Evolutionary conservation across 495 filamentous ascomycete genomes (phyloP), one percentile per base, ranked within the genome.

Genomic region (Darksidea phi): DNA sequence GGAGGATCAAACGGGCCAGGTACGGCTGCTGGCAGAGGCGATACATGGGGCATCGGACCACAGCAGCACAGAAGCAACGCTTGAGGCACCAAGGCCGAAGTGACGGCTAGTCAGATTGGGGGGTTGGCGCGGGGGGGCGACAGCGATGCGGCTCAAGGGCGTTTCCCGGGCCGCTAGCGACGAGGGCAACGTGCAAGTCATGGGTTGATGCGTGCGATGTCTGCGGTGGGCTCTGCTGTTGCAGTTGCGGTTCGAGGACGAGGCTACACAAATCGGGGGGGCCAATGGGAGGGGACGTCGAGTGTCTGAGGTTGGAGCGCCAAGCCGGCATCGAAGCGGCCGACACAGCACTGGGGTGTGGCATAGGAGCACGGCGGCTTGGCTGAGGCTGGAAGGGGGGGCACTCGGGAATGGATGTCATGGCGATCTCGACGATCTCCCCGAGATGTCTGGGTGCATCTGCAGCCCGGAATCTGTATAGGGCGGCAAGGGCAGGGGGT

Each of bases 161-260:
- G 41, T 45, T 48, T 38, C 50, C 42, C 28, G 48, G 47, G 8
- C 1, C 34, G 48, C 43, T 64, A 26, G 26, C 54, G 51, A 48
- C 38, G 32, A 20, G 5, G 25, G 24, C 34, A 43, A 46, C 12
- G 8, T 3, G 1, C 7, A 11, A 18, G 41, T 4, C 21, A 25
- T 17, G 2, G 2, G 57, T 50, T 66, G 63, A 56, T 60, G 63
- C 63, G 51, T 12, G 47, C 45, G 51, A 5, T 46, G 63, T 55
- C 54, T 56, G 11, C 24, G 51, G 28, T 23, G 51, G 63, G 57
- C 48, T 24, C 12, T 50, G 59, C 57, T 66, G 56, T 17, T 51
- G 63, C 63, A 66, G 56, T 61, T 61, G n/a, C 20, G 23, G 63
- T 66, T 38, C 17, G 49, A 61, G 50, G 26, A 41, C 13, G 21